Percentiles rank a stretch among this genome's conserved stretches.
These are phyloP conservation scores for Rubia tinctorum DNA, from an alignment of 305 asterid species.

Conservation along the genomic window DNA sequence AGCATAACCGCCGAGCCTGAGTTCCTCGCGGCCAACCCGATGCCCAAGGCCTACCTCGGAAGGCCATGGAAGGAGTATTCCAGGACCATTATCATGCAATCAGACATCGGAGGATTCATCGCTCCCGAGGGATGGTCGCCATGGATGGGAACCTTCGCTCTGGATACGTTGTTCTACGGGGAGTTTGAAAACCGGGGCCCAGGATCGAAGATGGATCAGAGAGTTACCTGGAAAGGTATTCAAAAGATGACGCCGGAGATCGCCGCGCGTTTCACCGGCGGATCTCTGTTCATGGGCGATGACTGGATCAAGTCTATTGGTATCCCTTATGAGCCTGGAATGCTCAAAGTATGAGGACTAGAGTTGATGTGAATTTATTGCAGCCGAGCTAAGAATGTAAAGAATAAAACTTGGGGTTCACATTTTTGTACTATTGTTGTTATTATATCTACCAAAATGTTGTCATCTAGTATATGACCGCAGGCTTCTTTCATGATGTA, in stretches of 20 bases:
- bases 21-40: constrained; percentile 24
- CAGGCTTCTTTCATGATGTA: background rate
- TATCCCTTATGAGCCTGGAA: constrained; percentile 41
- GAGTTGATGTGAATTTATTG: background rate
- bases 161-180: constrained; percentile 47
- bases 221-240: constrained; percentile 63
- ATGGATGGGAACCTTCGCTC: constrained; percentile 45
- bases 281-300: constrained; percentile 28
- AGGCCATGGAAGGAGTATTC: constrained; percentile 80
- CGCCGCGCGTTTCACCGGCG: constrained; percentile 53
- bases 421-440: background rate
- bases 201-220: constrained; percentile 30
- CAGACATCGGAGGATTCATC: constrained; percentile 45
- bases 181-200: constrained; percentile 61
- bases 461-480: background rate
- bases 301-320: constrained; percentile 43
- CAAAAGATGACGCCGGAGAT: constrained; percentile 33
- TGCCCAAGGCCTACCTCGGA: constrained; percentile 55
- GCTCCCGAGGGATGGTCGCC: constrained; percentile 71
- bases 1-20: constrained; percentile 45
- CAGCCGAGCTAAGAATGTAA: background rate
- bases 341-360: constrained; percentile 19
- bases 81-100: constrained; percentile 66
- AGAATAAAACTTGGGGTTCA: background rate
- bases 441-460: background rate